Percentiles rank a stretch among this genome's conserved stretches.
Evolutionary conservation across 306 rosid genomes (phyloP).

Genomic region (Spatholobus suberectus): DNA sequence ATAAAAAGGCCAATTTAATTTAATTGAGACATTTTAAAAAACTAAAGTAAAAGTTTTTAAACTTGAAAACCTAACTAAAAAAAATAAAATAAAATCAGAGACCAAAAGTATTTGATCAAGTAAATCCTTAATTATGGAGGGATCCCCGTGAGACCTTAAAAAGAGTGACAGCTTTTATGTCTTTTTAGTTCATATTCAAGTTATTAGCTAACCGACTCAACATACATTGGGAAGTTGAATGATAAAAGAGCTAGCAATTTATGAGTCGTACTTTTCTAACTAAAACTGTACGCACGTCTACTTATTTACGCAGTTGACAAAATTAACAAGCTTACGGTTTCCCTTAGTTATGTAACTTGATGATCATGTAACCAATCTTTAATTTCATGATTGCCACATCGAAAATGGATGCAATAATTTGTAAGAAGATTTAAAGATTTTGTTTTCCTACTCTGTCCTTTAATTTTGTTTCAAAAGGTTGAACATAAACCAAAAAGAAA

Average conservation of each 20-base stretch:
- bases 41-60: no score
- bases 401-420: neutral
- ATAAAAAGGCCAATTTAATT: no score
- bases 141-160: slow-evolving; percentile 39
- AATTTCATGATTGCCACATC: neutral
- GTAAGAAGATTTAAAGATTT: neutral
- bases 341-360: neutral
- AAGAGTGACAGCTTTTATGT: slow-evolving; percentile 29
- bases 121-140: neutral
- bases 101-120: neutral
- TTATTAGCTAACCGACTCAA: slow-evolving; percentile 23
- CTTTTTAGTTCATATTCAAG: slow-evolving; percentile 30
- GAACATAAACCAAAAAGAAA: neutral
- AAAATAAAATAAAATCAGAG: no score
- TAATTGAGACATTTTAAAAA: no score
- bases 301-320: neutral
- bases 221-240: slow-evolving; percentile 7
- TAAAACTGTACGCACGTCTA: neutral
- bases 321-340: neutral
- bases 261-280: slow-evolving; percentile 22
- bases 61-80: no score
- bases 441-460: neutral
- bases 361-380: neutral
- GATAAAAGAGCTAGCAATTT: neutral
- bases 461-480: neutral